Percentiles rank a stretch among this genome's conserved stretches.
Conservation (phyloP, 2,329 filamentous ascomycete genomes). For the Cryphonectria nitschkei region DNA sequence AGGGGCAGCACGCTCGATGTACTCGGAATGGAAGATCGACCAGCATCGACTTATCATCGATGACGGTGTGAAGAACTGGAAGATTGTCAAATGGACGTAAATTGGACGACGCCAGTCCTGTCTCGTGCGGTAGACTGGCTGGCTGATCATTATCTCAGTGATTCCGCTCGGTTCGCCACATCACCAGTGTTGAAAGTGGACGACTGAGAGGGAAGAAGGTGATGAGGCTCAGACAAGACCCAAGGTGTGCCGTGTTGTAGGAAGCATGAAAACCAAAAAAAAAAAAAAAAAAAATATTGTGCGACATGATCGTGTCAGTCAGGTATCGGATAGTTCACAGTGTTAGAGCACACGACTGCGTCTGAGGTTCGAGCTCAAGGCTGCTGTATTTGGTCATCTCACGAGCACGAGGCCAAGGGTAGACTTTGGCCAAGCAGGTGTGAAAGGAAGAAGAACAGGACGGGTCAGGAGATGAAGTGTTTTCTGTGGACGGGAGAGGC, state of each 20-base stretch:
- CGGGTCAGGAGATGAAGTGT: neutral
- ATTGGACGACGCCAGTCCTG: neutral
- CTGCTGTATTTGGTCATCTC: neutral
- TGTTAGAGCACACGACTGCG: neutral
- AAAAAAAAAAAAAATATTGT: neutral
- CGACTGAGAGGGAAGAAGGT: neutral
- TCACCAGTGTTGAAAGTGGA: neutral
- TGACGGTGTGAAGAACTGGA: conserved; percentile 48
- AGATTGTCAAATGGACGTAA: conserved; percentile 32
- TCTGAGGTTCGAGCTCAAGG: neutral
- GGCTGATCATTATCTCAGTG: neutral
- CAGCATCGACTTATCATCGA: conserved; percentile 70
- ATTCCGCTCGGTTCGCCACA: neutral
- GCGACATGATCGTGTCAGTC: neutral
- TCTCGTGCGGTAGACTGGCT: neutral
- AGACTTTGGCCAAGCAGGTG: neutral
- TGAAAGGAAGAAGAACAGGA: neutral
- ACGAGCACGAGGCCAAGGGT: neutral
- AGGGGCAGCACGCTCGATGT: conserved; percentile 65
- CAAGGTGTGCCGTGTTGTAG: neutral
- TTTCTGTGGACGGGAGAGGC: conserved; percentile 2
- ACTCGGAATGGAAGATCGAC: conserved; percentile 71
- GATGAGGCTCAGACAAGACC: neutral
- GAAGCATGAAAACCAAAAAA: neutral
- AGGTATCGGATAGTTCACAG: neutral